Base-by-base conservation (phyloP, 371 early-diverging fungal species). In the Rhizopus sp. region DNA sequence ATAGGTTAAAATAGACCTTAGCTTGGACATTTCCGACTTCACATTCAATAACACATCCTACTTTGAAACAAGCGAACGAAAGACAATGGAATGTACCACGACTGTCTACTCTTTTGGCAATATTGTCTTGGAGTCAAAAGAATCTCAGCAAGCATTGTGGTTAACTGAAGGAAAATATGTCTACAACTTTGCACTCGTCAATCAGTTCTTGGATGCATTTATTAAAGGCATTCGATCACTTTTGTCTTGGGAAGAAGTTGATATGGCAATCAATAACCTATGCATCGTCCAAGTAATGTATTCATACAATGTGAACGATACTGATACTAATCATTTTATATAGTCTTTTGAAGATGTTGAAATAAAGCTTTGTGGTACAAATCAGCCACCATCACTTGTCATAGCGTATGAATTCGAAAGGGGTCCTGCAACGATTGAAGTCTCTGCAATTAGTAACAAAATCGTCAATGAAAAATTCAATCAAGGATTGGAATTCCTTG, bases 161-260 rank as follows among this genome's bases (percentile, higher is more conserved):
- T 50, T 64, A 4, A 66, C 53, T 32, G 69, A 69, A 53, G 64
- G 59, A 13, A 66, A 63, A 54, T 70, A 66, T 54, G 63, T 64
- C 34, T 68, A 76, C 50, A 69, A 59, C 35, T 73, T 82, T 70
- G 75, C 81, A 57, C 62, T 66, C 60, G 69, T 80, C 56, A 64
- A 82, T 66, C 68, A 89, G 55, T 67, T 87, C 75, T 63, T 77
- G 62, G 58, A 77, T 58, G 69, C 84, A 37, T 72, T 72, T 47
- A 50, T 80, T 59, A 59, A 69, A 38, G 75, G 80, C 7, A 66
- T 80, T 34, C 63, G 66, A 32, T 58, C 60, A 5, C 57, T 80
- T 44, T 66, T 55, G 12, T 69, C 71, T 5, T 63, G 63, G 65
- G 75, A 73, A 9, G 73, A 80, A 53, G 61, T 80, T 6, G 70